These are phyloP conservation scores for Solanum gandarillasii DNA, from an alignment of 257 asterid genomes.

Conservation along the genomic window DNA sequence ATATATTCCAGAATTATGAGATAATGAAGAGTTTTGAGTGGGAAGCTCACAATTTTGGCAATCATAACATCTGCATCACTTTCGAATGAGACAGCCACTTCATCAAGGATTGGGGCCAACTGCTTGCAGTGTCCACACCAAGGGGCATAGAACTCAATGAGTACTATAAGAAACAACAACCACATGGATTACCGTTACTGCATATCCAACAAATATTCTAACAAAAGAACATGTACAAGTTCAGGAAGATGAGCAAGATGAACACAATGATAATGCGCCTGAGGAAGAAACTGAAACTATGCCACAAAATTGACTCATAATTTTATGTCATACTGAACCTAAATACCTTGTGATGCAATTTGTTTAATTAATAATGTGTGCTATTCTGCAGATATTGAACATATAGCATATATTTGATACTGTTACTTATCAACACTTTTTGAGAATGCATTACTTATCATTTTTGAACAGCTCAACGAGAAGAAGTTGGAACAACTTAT, in stretches of 20 bases:
- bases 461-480: not conserved
- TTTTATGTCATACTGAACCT: not conserved
- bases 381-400: not conserved
- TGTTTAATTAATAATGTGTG: not conserved
- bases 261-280: not conserved
- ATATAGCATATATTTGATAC: too few species aligned
- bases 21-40: not conserved
- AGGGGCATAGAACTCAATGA: conserved; percentile 84
- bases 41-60: conserved; percentile 64
- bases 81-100: conserved; percentile 66
- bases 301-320: not conserved
- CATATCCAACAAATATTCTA: not conserved
- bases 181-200: not conserved
- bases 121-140: conserved; percentile 96
- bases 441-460: not conserved
- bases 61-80: conserved; percentile 58
- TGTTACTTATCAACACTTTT: not conserved
- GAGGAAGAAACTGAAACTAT: not conserved
- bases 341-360: not conserved
- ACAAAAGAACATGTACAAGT: not conserved
- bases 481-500: not conserved
- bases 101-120: conserved; percentile 89
- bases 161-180: conserved; percentile 30
- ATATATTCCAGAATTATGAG: not conserved
- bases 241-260: not conserved